Evolutionary conservation across 2,329 filamentous ascomycete species (phyloP), one percentile per base, ranked within the genome.

Genomic region (Ceratocystis cubensis): DNA sequence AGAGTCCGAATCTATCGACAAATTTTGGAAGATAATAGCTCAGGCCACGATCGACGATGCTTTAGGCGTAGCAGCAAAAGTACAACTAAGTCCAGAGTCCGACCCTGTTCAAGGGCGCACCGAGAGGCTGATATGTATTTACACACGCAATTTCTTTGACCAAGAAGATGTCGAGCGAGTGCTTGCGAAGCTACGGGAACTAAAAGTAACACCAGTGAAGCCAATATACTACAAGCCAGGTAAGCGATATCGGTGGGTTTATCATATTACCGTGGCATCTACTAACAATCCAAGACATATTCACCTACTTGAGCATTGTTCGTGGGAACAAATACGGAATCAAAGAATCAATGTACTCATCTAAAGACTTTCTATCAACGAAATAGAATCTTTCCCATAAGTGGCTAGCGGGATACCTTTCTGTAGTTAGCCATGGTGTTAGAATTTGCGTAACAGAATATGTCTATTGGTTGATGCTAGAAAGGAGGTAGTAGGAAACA

Each of bases 201-300:
- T 91, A 67, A 84, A 81, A 6, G 75, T 94, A 46, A 78, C 87
- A 63, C 77, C 78, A 44, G 68, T 73, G 22, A 75, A 76, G 59
- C 76, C 79, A 0, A 85, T 94, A 63, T 93, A 89, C 73, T 96
- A 95, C 77, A 95, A 95, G 72, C 82, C 82, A 71, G 86, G 88
- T 81, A 73, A 78, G 74, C 83, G 5, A 20, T 44, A 67, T 28
- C 17, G 7, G 6, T 7, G 7, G 33, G 8, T 4, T 10, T 37
- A 2, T 13, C 13, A 50, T 10, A 1, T 13, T 37, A 0, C 22
- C 5, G 5, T 2, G 13, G 15, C 10, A 61, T 46, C 53, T 28
- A 59, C 70, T 71, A 63, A 71, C 56, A 44, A 13, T 6, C 33
- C 64, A 65, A 85, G 87, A 90, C 77, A 85, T 82, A 0, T 89